Conservation (phyloP, 306 rosid species). For the Rubus idaeus region DNA sequence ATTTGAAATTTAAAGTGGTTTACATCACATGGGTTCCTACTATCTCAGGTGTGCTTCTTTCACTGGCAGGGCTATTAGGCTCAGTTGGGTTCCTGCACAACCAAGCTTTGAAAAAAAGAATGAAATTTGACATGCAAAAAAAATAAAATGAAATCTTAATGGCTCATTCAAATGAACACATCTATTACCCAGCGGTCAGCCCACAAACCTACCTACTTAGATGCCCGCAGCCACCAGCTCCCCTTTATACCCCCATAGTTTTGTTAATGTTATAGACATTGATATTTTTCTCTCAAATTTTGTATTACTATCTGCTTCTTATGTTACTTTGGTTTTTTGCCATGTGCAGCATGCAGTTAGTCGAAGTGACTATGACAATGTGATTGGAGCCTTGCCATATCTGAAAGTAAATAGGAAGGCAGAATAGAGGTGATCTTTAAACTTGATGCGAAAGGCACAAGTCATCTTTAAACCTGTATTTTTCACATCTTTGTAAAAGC, state of each 20-base stretch:
- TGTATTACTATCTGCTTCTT: conserved; percentile 15
- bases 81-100: not conserved
- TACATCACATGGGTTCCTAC: not conserved
- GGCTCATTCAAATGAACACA: not conserved
- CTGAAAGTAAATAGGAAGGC: conserved; percentile 84
- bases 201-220: not conserved
- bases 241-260: not conserved
- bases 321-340: conserved; percentile 22
- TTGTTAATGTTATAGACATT: not conserved
- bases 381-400: conserved; percentile 81
- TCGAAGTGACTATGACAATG: conserved; percentile 92
- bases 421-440: conserved; percentile 32
- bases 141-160: not conserved
- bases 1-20: not conserved
- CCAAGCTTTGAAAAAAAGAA: not conserved
- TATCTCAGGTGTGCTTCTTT: not conserved
- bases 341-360: conserved; percentile 56
- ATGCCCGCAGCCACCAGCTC: not conserved
- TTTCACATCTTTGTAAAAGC: not conserved
- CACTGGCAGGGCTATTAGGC: not conserved
- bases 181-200: not conserved
- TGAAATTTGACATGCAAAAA: not conserved
- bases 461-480: conserved; percentile 27
- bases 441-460: not conserved
- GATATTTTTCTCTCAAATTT: not conserved